Base-by-base conservation (phyloP, 345 rosid species). In the Populus simonii region DNA sequence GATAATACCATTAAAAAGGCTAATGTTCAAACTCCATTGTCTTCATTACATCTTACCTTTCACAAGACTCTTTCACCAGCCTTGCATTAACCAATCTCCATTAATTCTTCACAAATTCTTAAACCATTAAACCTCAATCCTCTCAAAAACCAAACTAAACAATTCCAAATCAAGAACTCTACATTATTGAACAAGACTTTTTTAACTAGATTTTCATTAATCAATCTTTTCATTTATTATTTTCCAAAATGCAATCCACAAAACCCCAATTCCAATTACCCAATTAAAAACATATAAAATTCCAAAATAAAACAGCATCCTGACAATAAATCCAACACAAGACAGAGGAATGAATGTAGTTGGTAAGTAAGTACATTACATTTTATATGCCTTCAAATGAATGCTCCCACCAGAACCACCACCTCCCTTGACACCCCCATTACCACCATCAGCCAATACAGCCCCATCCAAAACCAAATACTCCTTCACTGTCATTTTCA, bases 341-440 rank as follows among this genome's bases (percentile, higher is more conserved):
- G 23, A 33, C n/a, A 68, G 78, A 51, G 66, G 51, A 83, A 73
- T 79, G 74, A 68, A 23, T 25, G 55, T 45, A 72, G 67, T 71
- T 82, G 73, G 70, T 55, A 74, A 84, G 20, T 55, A 68, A 74
- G 74, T 38, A 36, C 76, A 74, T 92, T 96, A 94, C 99, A 94
- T 94, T 84, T 88, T 96, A 77, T 86, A 72, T 15, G 98, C 91
- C 83, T 76, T 87, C 75, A 96, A 80, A 78, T 62, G 79, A 84
- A 96, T 85, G 84, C 98, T 92, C 49, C 99, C 99, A 74, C 98
- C 99, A 72, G 98, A 87, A 16, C 99, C 99, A 62, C 99, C 99
- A 29, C 98, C 99, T 25, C 99, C 99, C 76, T 88, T 91, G 74
- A 38, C 80, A 72, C 98, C 97, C 57, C 96, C 98, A 79, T 89